phyloP scores from a whole-genome alignment of 2,329 filamentous ascomycete species.

The Cercospora brassicicola region DNA sequence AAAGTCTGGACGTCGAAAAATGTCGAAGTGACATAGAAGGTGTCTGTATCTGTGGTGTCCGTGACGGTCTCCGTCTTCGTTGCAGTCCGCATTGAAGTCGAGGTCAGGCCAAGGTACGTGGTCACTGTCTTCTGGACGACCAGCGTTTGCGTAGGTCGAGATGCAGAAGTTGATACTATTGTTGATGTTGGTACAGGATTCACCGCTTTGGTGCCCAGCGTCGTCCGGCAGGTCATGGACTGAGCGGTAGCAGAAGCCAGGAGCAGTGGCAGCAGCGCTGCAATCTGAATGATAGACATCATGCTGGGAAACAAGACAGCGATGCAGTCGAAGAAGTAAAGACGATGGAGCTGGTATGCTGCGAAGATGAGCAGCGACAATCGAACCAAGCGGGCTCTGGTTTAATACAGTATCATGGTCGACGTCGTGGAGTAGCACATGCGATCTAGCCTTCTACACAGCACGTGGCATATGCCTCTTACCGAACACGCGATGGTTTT shows the following conservation, averaged over 20 bases:
- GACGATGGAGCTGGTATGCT: neutral
- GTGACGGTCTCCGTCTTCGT: slow-evolving; percentile 4
- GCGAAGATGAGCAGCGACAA: neutral
- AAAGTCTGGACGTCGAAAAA: neutral
- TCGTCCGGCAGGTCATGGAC: slow-evolving; percentile 1
- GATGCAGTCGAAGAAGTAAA: neutral
- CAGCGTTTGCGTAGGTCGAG: neutral
- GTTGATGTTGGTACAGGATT: neutral
- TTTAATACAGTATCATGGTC: neutral
- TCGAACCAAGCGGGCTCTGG: neutral
- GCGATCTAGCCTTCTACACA: neutral
- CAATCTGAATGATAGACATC: neutral
- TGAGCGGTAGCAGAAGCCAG: neutral
- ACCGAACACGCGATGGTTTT: neutral
- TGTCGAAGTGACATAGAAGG: slow-evolving; percentile 1
- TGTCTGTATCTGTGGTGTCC: slow-evolving; percentile 1
- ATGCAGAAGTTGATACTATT: neutral
- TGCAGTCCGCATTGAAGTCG: neutral
- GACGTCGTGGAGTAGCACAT: neutral
- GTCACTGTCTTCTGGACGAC: slow-evolving; percentile 8
- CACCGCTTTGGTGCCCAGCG: slow-evolving; percentile 2
- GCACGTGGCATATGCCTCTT: neutral
- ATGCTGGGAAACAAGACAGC: neutral
- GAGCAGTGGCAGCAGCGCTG: slow-evolving; percentile 5
- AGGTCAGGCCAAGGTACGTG: slow-evolving; percentile 1